These are phyloP conservation scores for Lactuca saligna DNA, from an alignment of 129 eudicot genomes.

Conservation along the genomic window DNA sequence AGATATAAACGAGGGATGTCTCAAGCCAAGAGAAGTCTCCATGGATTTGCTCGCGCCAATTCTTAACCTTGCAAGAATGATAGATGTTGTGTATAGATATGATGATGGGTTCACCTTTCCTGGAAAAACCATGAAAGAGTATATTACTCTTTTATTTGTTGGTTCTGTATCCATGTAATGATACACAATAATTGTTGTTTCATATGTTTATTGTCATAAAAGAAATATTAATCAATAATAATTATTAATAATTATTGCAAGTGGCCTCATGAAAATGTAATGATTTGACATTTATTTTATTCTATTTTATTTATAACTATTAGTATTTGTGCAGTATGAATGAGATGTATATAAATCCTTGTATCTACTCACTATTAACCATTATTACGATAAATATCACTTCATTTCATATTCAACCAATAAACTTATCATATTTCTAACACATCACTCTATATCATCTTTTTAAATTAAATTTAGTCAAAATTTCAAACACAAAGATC, in stretches of 20 bases:
- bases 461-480: too few species aligned
- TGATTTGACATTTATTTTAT: too few species aligned
- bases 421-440: too few species aligned
- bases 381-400: too few species aligned
- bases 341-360: too few species aligned
- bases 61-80: conserved; percentile 31
- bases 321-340: too few species aligned
- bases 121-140: conserved; percentile 18
- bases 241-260: not conserved
- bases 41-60: conserved; percentile 22
- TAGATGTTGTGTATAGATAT: conserved; percentile 21
- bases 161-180: not conserved
- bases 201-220: not conserved
- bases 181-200: not conserved
- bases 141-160: conserved; percentile 22
- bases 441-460: too few species aligned
- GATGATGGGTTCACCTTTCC: conserved; percentile 28
- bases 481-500: too few species aligned
- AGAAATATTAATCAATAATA: not conserved
- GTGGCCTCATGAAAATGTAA: not conserved
- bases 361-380: too few species aligned
- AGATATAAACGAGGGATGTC: conserved; percentile 30
- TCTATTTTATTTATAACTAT: too few species aligned
- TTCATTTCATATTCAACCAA: too few species aligned
- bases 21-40: conserved; percentile 27